Base-by-base conservation (phyloP, 805 yeast genomes). In the Starmerella etchellsii region DNA sequence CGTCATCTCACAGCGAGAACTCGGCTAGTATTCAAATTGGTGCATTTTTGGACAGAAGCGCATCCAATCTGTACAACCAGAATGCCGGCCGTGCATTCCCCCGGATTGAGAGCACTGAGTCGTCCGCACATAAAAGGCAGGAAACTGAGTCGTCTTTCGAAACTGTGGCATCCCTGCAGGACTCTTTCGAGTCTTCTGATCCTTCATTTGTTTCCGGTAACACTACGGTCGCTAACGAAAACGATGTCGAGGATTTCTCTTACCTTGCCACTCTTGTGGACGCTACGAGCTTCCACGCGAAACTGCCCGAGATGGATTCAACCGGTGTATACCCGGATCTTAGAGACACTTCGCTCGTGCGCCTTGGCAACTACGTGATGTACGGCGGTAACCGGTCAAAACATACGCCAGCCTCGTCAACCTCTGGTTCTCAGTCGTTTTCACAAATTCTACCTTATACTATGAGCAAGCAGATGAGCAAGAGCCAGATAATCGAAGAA, bases 241-340 rank as follows among this genome's bases (percentile, higher is more conserved):
- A 47, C 16, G 55, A 46, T 5, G 37, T 26, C 10, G 59, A 56
- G 37, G 62, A 59, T 39, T 59, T 59, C 34, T 43, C 58, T 21
- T 58, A 58, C 40, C 44, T 59, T 36, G 63, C 62, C 0, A 52
- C 57, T 6, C 44, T 57, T 9, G 60, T 59, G 2, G 51, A 52
- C n/a, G 56, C 56, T 20, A 52, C 47, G 20, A 54, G 46, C 31
- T 36, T 36, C 21, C 34, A 34, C 25, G 41, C 50, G 34, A 46
- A 39, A 15, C 37, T 54, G 13, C 22, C 36, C 4, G 36, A 43
- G 22, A 25, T 34, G 7, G 46, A 37, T 5, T 18, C 28, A 2
- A 25, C 31, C n/a, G 43, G 51, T 20, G 46, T 54, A 18, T 56
- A 56, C 27, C 59, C 62, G 0, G 58, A 56, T 23, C 41, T 59